Percentiles rank a stretch among this genome's conserved stretches.
Conservation (phyloP, 2,329 filamentous ascomycete genomes). For the Allantophomopsis lycopodina region DNA sequence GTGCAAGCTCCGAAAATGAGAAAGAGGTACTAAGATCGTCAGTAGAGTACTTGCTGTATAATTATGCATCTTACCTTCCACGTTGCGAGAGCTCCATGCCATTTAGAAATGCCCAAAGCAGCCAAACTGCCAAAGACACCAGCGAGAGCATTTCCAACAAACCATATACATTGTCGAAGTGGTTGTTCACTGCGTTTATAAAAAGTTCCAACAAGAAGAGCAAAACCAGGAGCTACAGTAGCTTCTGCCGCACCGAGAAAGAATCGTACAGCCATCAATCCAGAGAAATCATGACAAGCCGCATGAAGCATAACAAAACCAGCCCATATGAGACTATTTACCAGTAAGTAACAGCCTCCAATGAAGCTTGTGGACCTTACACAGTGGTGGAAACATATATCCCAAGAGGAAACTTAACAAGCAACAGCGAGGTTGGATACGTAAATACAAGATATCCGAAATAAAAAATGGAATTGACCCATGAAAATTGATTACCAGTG, state of each 20-base stretch:
- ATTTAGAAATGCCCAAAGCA: conserved; percentile 45
- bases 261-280: conserved; percentile 35
- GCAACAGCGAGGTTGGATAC: conserved; percentile 36
- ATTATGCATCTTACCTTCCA: too few species aligned
- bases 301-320: conserved; percentile 36
- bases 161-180: conserved; percentile 40
- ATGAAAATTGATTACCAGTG: conserved; percentile 28
- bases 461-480: conserved; percentile 39
- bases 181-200: conserved; percentile 49
- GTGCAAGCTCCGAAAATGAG: conserved; percentile 43
- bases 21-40: conserved; percentile 19
- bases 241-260: conserved; percentile 41
- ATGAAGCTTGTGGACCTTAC: conserved; percentile 1
- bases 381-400: conserved; percentile 42
- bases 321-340: conserved; percentile 21
- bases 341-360: too few species aligned
- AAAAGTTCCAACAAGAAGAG: conserved; percentile 54
- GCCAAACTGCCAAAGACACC: conserved; percentile 42
- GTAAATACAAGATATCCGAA: conserved; percentile 24
- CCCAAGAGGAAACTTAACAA: conserved; percentile 36
- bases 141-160: conserved; percentile 43
- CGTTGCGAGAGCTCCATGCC: too few species aligned
- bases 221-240: conserved; percentile 39
- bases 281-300: conserved; percentile 32
- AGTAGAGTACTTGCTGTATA: too few species aligned